Conservation (phyloP, 148 eudicot genomes). For the Nepenthes gracilis region DNA sequence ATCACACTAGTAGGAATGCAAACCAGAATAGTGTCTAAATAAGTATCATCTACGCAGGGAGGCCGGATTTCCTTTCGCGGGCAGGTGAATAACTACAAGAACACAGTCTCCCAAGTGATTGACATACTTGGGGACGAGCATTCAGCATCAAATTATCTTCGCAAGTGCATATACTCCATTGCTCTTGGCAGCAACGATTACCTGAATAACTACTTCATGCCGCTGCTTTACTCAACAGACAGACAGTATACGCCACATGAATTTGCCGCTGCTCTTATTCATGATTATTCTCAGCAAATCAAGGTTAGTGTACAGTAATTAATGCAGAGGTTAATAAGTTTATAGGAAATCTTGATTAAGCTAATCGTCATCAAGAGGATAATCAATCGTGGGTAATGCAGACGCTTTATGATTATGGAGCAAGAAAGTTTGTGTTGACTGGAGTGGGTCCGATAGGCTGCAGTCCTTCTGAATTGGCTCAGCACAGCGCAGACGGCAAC, state of each 20-base stretch:
- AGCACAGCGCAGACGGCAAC: conserved; percentile 26
- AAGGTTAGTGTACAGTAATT: conserved; percentile 23
- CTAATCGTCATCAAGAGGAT: too few species aligned
- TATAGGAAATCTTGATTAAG: too few species aligned
- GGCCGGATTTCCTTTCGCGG: conserved; percentile 22
- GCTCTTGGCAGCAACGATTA: conserved; percentile 93
- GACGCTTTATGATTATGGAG: conserved; percentile 60
- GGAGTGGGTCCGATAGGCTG: conserved; percentile 76
- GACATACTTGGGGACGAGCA: conserved; percentile 28
- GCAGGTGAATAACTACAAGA: conserved; percentile 37
- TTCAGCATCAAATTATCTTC: conserved; percentile 30
- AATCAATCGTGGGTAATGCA: conserved; percentile 3
- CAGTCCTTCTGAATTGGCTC: conserved; percentile 74
- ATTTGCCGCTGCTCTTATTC: conserved; percentile 55
- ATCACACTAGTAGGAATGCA: too few species aligned
- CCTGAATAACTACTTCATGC: conserved; percentile 89
- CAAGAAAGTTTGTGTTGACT: conserved; percentile 60
- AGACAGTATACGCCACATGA: conserved; percentile 40
- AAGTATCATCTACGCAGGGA: background rate
- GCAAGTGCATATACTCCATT: conserved; percentile 51
- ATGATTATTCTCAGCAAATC: conserved; percentile 59
- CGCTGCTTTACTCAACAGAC: conserved; percentile 35
- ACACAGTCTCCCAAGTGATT: conserved; percentile 28
- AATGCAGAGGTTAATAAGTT: too few species aligned
- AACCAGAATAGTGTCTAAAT: too few species aligned